Evolutionary conservation across 345 rosid genomes (phyloP).

Genomic region (Abelmoschus esculentus): DNA sequence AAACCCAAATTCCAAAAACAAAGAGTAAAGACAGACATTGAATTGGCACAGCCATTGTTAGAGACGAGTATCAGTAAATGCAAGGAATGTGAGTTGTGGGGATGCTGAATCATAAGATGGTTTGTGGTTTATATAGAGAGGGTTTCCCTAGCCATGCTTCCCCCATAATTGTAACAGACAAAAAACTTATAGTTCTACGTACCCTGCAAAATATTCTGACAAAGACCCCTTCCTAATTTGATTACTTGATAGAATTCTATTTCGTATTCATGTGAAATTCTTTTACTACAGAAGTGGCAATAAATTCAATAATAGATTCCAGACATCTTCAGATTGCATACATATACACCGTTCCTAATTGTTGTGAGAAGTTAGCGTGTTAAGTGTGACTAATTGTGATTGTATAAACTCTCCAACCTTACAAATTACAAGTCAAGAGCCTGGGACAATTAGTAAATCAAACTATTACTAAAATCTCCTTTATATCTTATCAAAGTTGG

Average conservation of each 20-base stretch:
- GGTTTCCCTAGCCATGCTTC: not conserved
- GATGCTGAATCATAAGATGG: not conserved
- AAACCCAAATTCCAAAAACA: constrained; percentile 13
- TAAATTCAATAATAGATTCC: not conserved
- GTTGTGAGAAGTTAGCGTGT: too few species aligned
- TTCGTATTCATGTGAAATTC: not conserved
- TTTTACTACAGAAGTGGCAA: not conserved
- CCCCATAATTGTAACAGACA: not conserved
- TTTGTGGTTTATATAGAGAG: constrained; percentile 1
- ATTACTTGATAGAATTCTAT: not conserved
- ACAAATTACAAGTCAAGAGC: too few species aligned
- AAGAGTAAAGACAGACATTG: not conserved
- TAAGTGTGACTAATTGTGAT: too few species aligned
- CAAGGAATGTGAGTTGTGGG: not conserved
- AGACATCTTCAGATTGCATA: not conserved
- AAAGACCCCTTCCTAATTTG: not conserved
- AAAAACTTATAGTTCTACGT: not conserved
- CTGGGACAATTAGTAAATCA: too few species aligned
- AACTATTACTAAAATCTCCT: too few species aligned
- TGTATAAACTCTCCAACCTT: too few species aligned
- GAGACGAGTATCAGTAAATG: not conserved
- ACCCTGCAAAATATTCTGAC: constrained; percentile 11
- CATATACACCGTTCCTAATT: too few species aligned
- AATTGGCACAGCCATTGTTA: not conserved
- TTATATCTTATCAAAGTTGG: too few species aligned